phyloP scores from a whole-genome alignment of 208 protist genomes.

The Tetramitus jugosus region DNA sequence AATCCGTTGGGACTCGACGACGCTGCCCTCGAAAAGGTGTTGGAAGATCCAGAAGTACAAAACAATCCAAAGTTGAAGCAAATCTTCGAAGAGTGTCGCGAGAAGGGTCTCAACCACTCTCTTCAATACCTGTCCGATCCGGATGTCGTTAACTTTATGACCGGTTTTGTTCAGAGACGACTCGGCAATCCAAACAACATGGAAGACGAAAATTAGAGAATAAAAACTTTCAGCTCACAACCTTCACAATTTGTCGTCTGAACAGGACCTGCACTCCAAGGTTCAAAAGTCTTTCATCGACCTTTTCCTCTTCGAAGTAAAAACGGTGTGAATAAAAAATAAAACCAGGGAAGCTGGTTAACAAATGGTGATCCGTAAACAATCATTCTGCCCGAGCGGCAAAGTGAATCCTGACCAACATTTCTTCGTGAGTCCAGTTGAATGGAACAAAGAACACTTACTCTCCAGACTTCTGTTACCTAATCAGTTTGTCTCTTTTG shows the following conservation, averaged over 20 bases:
- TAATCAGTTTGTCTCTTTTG: not conserved
- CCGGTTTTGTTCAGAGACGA: not conserved
- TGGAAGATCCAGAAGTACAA: slow-evolving; percentile 16
- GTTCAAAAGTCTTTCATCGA: no score
- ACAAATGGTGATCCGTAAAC: no score
- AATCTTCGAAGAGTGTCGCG: not conserved
- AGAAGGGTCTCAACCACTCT: not conserved
- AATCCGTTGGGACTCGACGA: not conserved
- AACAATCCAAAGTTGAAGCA: not conserved
- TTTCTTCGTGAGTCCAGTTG: not conserved
- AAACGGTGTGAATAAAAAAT: no score
- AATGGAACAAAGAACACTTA: not conserved
- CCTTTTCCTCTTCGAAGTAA: no score
- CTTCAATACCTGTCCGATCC: slow-evolving; percentile 7
- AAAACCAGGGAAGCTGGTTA: no score
- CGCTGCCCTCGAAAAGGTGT: not conserved
- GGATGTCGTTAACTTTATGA: slow-evolving; percentile 1
- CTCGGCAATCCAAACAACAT: no score
- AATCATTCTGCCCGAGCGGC: no score
- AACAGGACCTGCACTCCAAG: no score
- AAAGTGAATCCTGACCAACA: not conserved
- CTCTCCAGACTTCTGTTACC: not conserved
- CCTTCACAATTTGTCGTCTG: no score
- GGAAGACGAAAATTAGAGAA: no score
- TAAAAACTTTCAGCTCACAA: no score